A percentile compares a stretch with the other conserved stretches of the same genome.
phyloP scores from a whole-genome alignment of 805 yeast species.

The Candida methanosorbosa region DNA sequence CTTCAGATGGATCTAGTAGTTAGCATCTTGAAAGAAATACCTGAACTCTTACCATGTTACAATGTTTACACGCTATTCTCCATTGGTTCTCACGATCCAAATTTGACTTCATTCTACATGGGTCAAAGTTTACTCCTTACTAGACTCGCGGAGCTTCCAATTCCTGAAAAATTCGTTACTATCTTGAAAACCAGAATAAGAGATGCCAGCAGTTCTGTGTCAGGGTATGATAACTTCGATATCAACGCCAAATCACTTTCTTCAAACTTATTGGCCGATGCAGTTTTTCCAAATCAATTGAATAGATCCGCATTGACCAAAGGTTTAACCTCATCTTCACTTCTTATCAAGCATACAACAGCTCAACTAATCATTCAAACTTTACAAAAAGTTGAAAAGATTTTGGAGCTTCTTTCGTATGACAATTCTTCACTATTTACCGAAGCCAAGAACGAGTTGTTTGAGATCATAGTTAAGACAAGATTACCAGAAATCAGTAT shows the following conservation, averaged over 20 bases:
- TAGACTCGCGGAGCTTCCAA: conserved; percentile 46
- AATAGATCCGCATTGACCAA: conserved; percentile 49
- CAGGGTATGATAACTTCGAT: neutral
- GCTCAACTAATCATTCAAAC: conserved; percentile 49
- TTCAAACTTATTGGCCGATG: conserved; percentile 29
- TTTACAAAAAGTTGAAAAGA: conserved; percentile 42
- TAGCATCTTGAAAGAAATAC: conserved; percentile 40
- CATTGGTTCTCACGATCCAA: conserved; percentile 72
- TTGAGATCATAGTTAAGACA: conserved; percentile 12
- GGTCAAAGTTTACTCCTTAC: conserved; percentile 59
- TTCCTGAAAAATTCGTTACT: conserved; percentile 33
- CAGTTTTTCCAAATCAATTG: conserved; percentile 56
- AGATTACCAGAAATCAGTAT: conserved; percentile 44
- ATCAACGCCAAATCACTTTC: neutral
- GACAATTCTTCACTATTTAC: conserved; percentile 8
- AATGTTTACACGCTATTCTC: conserved; percentile 44
- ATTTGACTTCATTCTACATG: conserved; percentile 73
- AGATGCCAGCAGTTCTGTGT: conserved; percentile 2
- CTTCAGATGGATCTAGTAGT: conserved; percentile 49
- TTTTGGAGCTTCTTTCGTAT: conserved; percentile 19
- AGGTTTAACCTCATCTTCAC: conserved; percentile 41
- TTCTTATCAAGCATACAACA: conserved; percentile 53
- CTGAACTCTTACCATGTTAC: conserved; percentile 72
- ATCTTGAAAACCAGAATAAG: conserved; percentile 3
- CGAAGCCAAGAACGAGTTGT: conserved; percentile 11